Evolutionary conservation across 2,329 filamentous ascomycete genomes (phyloP).

Genomic region (Beauveria varroae): DNA sequence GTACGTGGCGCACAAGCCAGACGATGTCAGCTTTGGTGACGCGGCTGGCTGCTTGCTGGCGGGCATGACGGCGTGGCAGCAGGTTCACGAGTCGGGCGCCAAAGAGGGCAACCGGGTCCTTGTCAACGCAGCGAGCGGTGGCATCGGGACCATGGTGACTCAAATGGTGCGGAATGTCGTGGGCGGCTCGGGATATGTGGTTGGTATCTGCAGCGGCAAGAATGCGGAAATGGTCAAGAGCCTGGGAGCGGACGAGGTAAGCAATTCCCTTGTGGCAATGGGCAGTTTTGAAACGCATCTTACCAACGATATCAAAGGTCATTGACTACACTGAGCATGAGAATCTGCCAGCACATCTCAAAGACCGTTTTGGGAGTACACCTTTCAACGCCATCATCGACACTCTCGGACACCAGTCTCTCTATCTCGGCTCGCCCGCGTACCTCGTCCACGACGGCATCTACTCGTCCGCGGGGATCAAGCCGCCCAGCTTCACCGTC

Average conservation of each 20-base stretch:
- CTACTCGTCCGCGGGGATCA: conserved; percentile 35
- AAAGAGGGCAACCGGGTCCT: conserved; percentile 33
- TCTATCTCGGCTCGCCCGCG: conserved; percentile 31
- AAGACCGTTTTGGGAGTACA: conserved; percentile 21
- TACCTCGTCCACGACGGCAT: conserved; percentile 31
- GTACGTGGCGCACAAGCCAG: conserved; percentile 26
- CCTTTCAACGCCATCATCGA: conserved; percentile 41
- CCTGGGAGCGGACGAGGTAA: conserved; percentile 42
- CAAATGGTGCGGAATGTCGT: conserved; percentile 35
- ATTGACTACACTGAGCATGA: conserved; percentile 34
- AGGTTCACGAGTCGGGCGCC: conserved; percentile 30
- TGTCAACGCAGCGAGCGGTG: conserved; percentile 44
- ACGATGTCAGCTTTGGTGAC: conserved; percentile 22
- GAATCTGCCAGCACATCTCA: conserved; percentile 28
- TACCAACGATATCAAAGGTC: conserved; percentile 19
- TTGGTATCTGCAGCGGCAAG: conserved; percentile 38
- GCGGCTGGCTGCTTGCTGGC: conserved; percentile 31
- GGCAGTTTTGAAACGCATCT: not conserved
- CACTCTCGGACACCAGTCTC: conserved; percentile 38
- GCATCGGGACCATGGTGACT: conserved; percentile 38
- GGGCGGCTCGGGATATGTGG: conserved; percentile 33
- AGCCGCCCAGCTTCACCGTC: conserved; percentile 26
- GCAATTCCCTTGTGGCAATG: not conserved
- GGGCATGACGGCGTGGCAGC: conserved; percentile 31
- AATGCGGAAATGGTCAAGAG: conserved; percentile 38